These are phyloP conservation scores for Penicillium sp. DNA, from an alignment of 2,329 filamentous ascomycete species.

Conservation along the genomic window DNA sequence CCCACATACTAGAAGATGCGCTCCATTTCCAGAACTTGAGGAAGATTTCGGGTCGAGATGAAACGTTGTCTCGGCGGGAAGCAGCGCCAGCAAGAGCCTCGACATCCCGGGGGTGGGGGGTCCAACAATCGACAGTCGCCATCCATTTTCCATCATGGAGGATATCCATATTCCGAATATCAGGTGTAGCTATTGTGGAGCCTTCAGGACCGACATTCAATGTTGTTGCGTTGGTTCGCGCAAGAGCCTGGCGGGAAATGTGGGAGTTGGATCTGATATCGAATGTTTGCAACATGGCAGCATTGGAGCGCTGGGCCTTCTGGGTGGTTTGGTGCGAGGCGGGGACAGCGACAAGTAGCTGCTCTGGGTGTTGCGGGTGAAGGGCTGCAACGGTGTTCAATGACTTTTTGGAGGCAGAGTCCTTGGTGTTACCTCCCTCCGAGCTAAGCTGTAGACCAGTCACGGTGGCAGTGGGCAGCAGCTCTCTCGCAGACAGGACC, in stretches of 20 bases:
- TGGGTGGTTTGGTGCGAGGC: constrained; percentile 48
- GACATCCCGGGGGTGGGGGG: constrained; percentile 69
- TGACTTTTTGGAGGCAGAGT: constrained; percentile 25
- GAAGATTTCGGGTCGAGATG: constrained; percentile 62
- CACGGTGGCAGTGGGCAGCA: constrained; percentile 80
- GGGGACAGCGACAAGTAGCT: constrained; percentile 67
- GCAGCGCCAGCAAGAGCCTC: constrained; percentile 52
- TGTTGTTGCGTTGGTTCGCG: constrained; percentile 83
- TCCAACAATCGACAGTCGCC: constrained; percentile 89
- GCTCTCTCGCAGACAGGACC: constrained; percentile 83
- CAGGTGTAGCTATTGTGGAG: constrained; percentile 71
- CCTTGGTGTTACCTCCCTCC: constrained; percentile 53
- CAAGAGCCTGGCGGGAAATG: constrained; percentile 81
- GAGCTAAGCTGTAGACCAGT: constrained; percentile 70
- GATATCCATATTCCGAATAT: constrained; percentile 72
- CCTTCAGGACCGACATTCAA: constrained; percentile 73
- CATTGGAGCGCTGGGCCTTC: constrained; percentile 52
- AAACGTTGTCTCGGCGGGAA: constrained; percentile 42
- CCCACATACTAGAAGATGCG: constrained; percentile 59
- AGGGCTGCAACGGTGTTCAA: constrained; percentile 56
- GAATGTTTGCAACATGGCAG: constrained; percentile 71
- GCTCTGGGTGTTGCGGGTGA: constrained; percentile 62
- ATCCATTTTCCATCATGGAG: constrained; percentile 85
- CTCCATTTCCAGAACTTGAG: constrained; percentile 87
- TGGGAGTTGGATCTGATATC: constrained; percentile 78